Evolutionary conservation across 2,329 filamentous ascomycete genomes (phyloP), one percentile per base, ranked within the genome.

Genomic region (Furcasterigmium sp.): DNA sequence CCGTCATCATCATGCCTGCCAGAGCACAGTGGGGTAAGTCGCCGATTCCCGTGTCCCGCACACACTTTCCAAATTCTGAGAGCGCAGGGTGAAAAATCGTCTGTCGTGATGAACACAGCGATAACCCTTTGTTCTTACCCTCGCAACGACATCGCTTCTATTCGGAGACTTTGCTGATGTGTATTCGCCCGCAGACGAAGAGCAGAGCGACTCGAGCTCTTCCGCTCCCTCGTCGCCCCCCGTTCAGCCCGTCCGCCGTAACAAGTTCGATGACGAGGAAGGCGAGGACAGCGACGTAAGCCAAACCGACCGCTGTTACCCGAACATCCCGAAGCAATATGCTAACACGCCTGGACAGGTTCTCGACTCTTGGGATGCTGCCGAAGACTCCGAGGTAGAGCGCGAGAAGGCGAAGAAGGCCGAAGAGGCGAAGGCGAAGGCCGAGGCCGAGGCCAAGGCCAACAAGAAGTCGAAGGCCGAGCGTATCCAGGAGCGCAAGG

Each of bases 381-480:
- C 87, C 54, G 93, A 97, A 60, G 93, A 98, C 70, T 95, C 90
- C 49, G 93, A 98, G 58, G 91, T 84, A 56, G 93, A 98, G 73
- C 87, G 90, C 57, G 91, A 96, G 68, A 98, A 97, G 75, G 87
- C 80, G 21, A 87, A 86, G 68, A 93, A 91, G 71, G 89, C 84
- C 40, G 84, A 78, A 6, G 91, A 88, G 60, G 85, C 81, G 42
- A 94, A 95, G 68, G 88, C 86, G 46, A 94, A 94, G 68, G 90
- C 88, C 21, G 89, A 91, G 0, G 91, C 87, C 36, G 87, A 89
- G 57, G 89, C 89, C 8, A 88, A 87, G 35, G 89, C 89, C 42
- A 88, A 84, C 58, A 94, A 96, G 75, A 97, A 97, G 74, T 79
- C 82, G 62, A 95, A 91, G 73, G 68, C 82, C 29, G 79, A 94